Percentiles rank a stretch among this genome's conserved stretches.
Evolutionary conservation across 768 basidiomycete species (phyloP).

Genomic region (Mycena capillaripes): DNA sequence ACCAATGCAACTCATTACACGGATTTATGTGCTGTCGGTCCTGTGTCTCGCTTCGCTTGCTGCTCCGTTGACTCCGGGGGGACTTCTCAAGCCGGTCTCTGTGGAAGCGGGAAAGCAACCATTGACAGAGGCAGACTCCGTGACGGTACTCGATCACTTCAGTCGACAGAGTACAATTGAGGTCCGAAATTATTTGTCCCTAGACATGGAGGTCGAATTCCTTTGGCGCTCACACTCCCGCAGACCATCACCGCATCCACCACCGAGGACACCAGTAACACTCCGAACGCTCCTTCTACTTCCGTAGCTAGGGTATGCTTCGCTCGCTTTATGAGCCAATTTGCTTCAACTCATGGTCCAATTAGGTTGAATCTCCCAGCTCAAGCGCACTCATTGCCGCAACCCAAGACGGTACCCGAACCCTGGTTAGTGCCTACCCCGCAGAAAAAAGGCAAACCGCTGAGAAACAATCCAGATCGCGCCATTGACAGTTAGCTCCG

Average conservation of each 20-base stretch:
- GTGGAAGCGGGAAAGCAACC: background rate
- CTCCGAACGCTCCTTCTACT: background rate
- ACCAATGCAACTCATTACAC: background rate
- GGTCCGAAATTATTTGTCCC: background rate
- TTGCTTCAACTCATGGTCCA: too few species aligned
- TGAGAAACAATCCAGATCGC: too few species aligned
- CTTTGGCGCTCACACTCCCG: background rate
- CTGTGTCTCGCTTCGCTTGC: background rate
- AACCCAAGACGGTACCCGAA: too few species aligned
- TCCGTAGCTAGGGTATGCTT: too few species aligned
- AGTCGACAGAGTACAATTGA: background rate
- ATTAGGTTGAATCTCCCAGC: too few species aligned
- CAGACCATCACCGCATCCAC: background rate
- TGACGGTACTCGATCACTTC: too few species aligned
- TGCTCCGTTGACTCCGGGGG: background rate
- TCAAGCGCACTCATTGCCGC: too few species aligned
- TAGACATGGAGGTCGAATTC: background rate
- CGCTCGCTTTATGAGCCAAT: too few species aligned
- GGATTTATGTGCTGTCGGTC: background rate
- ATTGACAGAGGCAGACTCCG: background rate
- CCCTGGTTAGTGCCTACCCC: too few species aligned
- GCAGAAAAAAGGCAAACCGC: too few species aligned
- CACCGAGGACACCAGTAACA: background rate
- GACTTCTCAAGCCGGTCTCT: background rate
- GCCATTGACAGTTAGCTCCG: background rate